phyloP scores from a whole-genome alignment of 192 early-diverging fungal species.

The Phycomyces blakesleeanus region DNA sequence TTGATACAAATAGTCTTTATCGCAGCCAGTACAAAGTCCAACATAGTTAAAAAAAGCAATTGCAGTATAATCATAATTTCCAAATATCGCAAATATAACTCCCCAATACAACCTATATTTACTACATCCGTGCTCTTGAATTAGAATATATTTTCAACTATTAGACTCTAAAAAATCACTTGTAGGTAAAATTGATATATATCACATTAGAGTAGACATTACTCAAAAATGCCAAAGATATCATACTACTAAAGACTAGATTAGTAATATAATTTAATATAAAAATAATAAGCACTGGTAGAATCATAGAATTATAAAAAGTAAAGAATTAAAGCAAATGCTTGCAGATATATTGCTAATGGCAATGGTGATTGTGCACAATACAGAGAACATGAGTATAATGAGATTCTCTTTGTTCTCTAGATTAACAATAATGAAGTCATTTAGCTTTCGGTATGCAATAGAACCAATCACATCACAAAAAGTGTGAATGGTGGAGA shows the following conservation, averaged over 20 bases:
- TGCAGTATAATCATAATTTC: slow-evolving; percentile 69
- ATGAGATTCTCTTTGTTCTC: slow-evolving; percentile 36
- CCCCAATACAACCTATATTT: slow-evolving; percentile 61
- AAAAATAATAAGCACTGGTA: too few relatives aligned
- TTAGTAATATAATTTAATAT: slow-evolving; percentile 61
- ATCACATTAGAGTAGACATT: slow-evolving; percentile 35
- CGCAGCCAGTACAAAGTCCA: slow-evolving; percentile 74
- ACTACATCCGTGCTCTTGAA: slow-evolving; percentile 52
- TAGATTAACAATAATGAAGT: slow-evolving; percentile 36
- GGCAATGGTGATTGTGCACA: slow-evolving; percentile 74
- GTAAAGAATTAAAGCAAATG: slow-evolving; percentile 33
- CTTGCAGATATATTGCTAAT: slow-evolving; percentile 63
- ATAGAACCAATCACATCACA: slow-evolving; percentile 53
- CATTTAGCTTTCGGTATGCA: slow-evolving; percentile 21
- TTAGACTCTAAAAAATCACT: slow-evolving; percentile 57
- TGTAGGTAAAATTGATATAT: slow-evolving; percentile 42
- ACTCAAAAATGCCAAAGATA: slow-evolving; percentile 39
- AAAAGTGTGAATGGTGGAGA: slow-evolving; percentile 64
- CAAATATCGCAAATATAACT: slow-evolving; percentile 76
- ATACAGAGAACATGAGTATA: slow-evolving; percentile 58
- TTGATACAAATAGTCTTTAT: slow-evolving; percentile 85
- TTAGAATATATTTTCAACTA: too few relatives aligned
- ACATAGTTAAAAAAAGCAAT: slow-evolving; percentile 71
- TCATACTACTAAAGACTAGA: slow-evolving; percentile 53
- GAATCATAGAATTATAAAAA: background rate